Base-by-base conservation (phyloP, 495 filamentous ascomycete genomes). In the Eremomyces bilateralis region DNA sequence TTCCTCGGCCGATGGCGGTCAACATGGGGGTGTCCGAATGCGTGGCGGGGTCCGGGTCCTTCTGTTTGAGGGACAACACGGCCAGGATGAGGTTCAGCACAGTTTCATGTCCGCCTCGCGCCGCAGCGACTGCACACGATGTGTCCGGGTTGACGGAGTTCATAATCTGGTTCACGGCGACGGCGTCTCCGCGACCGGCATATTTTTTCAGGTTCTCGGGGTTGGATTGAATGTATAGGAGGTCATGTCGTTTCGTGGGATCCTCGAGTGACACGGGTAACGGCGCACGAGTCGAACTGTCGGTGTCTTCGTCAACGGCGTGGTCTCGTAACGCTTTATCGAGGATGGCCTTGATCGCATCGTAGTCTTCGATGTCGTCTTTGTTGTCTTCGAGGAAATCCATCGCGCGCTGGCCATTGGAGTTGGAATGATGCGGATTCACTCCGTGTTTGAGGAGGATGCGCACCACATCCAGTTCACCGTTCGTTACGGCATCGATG, bases 401-500 rank as follows among this genome's bases (percentile, higher is more conserved):
- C 20, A 84, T 65, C 1, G 85, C 82, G 39, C 88, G 79, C 46
- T 85, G 69, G 4, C 88, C 88, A 43, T 80, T 73, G 1, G 71
- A 71, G 50, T 95, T 93, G 12, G 80, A 67, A 38, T 76, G 75
- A 28, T 79, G 73, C 15, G 88, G 90, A 44, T 97, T 84, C 4
- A 84, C 82, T 20, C 83, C 81, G 16, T 79, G 78, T 15, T 75
- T 69, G 5, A 97, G 64, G 19, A 94, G 54, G 8, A 90, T 60
- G 47, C 73, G 79, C 12, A 97, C 81, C 8, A 94, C 82, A n/a
- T 76, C 80, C 3, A 90, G 49, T 47, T 95, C 80, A 1, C 81
- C 77, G 47, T 95, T 95, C 44, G 94, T 85, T 19, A 93, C 78
- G 0, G 88, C 88, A 60, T 97, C 88, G 28, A 95, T 77, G 21